Percentiles rank a stretch among this genome's conserved stretches.
These are phyloP conservation scores for Fusarium buxicola DNA, from an alignment of 2,329 filamentous ascomycete species.

Conservation along the genomic window DNA sequence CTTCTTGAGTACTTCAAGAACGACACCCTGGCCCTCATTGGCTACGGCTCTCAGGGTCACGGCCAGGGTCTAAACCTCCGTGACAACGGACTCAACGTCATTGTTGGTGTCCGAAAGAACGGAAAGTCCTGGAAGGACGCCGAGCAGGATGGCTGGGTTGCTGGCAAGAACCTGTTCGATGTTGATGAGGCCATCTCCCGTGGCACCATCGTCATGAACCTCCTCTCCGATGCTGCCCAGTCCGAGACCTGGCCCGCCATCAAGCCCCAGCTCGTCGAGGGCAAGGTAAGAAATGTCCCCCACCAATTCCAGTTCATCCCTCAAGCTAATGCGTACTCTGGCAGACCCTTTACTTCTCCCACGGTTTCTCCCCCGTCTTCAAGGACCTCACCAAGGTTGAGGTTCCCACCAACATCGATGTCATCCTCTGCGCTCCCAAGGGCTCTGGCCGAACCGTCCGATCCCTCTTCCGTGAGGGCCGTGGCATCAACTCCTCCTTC, in stretches of 20 bases:
- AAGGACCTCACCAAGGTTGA: conserved; percentile 99
- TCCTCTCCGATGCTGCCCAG: conserved; percentile 97
- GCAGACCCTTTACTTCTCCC: conserved; percentile 99
- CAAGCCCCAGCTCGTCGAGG: conserved; percentile 98
- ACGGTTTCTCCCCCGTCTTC: conserved; percentile 99
- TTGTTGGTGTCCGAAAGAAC: conserved; percentile 98
- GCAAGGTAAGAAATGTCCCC: conserved; percentile 77
- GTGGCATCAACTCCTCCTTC: conserved; percentile 99
- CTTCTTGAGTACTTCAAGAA: conserved; percentile 99
- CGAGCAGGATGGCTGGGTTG: conserved; percentile 95
- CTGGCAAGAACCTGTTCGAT: conserved; percentile 98
- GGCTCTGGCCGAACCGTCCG: conserved; percentile 98
- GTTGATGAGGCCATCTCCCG: conserved; percentile 94
- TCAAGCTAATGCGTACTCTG: conserved; percentile 37
- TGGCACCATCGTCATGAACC: conserved; percentile 98
- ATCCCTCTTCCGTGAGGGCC: conserved; percentile 98
- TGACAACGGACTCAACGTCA: conserved; percentile 99
- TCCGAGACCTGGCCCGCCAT: conserved; percentile 98
- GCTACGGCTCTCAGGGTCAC: conserved; percentile 98
- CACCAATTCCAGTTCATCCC: background rate
- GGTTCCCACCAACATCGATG: conserved; percentile 93
- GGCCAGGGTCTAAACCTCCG: conserved; percentile 99
- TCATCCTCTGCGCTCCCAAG: conserved; percentile 99
- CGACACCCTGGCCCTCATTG: conserved; percentile 98
- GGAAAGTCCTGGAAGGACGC: conserved; percentile 99